Percentiles rank a stretch among this genome's conserved stretches.
phyloP scores from a whole-genome alignment of 2,329 filamentous ascomycete species.

The Coniochaeta ligniaria region DNA sequence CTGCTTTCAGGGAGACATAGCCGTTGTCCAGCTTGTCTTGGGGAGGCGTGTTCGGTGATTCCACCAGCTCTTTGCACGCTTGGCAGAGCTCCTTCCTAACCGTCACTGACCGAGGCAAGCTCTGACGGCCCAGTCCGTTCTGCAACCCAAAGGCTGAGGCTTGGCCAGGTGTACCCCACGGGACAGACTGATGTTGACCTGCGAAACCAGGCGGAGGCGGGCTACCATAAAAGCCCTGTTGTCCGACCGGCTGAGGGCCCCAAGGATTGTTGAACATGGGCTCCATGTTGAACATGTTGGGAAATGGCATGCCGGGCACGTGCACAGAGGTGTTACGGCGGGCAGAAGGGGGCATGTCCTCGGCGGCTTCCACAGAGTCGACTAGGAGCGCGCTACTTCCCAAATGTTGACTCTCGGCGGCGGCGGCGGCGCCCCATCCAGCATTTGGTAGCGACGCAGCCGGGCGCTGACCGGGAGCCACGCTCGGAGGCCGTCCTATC shows the following conservation, averaged over 20 bases:
- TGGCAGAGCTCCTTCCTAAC: conserved; percentile 70
- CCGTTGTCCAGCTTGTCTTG: conserved; percentile 41
- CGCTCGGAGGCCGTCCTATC: conserved; percentile 80
- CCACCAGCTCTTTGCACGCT: conserved; percentile 60
- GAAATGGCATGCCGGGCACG: conserved; percentile 28
- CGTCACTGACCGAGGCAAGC: conserved; percentile 57
- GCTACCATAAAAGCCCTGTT: conserved; percentile 19
- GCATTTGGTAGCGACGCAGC: conserved; percentile 14
- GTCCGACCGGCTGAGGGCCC: conserved; percentile 11
- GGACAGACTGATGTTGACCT: conserved; percentile 2
- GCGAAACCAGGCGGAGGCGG: conserved; percentile 39
- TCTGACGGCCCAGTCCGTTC: conserved; percentile 31
- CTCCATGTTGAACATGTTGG: conserved; percentile 13
- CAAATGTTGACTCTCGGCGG: conserved; percentile 69
- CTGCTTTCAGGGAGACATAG: conserved; percentile 61
- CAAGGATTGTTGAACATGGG: conserved; percentile 14
- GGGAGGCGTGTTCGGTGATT: conserved; percentile 18
- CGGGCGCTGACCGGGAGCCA: conserved; percentile 43
- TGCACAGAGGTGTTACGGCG: conserved; percentile 26
- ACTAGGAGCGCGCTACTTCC: conserved; percentile 85
- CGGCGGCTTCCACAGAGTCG: conserved; percentile 56
- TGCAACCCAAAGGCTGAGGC: conserved; percentile 16
- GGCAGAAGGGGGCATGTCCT: conserved; percentile 16
- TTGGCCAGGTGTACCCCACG: conserved; percentile 12
- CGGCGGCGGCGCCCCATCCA: conserved; percentile 56